Conservation (phyloP, 1,139 yeast species). For the Maudiozyma humilis region DNA sequence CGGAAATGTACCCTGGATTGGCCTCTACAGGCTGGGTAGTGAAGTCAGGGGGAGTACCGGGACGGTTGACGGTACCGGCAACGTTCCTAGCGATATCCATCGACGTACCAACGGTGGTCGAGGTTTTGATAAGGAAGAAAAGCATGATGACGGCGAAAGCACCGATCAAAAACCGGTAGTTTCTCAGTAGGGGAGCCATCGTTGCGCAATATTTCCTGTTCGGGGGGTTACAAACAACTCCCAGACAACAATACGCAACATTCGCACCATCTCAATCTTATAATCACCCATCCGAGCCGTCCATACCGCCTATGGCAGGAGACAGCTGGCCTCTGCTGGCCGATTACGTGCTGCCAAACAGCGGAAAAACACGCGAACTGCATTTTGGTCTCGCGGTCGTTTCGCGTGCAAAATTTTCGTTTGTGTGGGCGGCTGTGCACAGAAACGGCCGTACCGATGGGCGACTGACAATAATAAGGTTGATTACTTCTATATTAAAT, state of each 20-base stretch:
- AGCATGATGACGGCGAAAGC: slow-evolving; percentile 30
- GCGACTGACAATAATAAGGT: too few relatives aligned
- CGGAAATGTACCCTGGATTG: slow-evolving; percentile 24
- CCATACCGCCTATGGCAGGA: too few relatives aligned
- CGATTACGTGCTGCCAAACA: too few relatives aligned
- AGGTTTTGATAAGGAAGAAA: slow-evolving; percentile 27
- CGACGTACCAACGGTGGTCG: slow-evolving; percentile 12
- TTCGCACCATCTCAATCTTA: too few relatives aligned
- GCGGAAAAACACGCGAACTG: too few relatives aligned
- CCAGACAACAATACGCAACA: neutral
- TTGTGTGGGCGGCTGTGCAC: too few relatives aligned
- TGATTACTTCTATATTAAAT: too few relatives aligned
- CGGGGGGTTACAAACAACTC: neutral
- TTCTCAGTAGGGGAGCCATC: slow-evolving; percentile 22
- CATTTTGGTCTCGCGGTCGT: too few relatives aligned
- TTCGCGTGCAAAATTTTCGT: too few relatives aligned
- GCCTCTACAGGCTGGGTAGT: slow-evolving; percentile 16
- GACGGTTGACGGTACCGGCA: slow-evolving; percentile 15
- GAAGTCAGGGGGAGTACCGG: slow-evolving; percentile 19
- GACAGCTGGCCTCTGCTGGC: too few relatives aligned
- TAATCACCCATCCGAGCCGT: too few relatives aligned
- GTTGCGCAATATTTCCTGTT: neutral
- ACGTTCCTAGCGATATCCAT: slow-evolving; percentile 18
- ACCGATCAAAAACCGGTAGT: slow-evolving; percentile 29
- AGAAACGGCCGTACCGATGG: too few relatives aligned